A percentile compares a stretch with the other conserved stretches of the same genome.
phyloP scores from a whole-genome alignment of 2,329 filamentous ascomycete species.

The Arthrobotrys sphaeroides region DNA sequence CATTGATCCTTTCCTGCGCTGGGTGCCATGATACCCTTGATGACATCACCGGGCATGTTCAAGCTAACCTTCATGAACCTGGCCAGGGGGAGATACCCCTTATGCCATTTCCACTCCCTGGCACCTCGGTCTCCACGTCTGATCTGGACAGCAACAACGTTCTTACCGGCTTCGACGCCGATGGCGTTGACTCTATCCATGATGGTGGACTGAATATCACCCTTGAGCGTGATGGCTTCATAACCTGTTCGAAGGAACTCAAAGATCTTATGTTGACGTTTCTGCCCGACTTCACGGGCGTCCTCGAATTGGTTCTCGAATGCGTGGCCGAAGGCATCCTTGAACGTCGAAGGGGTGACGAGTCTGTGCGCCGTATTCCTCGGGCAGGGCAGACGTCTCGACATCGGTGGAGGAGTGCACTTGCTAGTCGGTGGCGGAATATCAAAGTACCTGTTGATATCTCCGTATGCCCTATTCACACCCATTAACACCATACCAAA shows the following conservation, averaged over 20 bases:
- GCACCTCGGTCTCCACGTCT: constrained; percentile 31
- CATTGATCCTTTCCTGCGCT: constrained; percentile 9
- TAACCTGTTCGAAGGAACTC: constrained; percentile 35
- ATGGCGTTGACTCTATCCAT: constrained; percentile 18
- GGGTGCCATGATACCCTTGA: background rate
- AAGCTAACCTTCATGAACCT: constrained; percentile 32
- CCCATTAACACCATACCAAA: background rate
- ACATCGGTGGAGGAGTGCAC: constrained; percentile 40
- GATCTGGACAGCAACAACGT: constrained; percentile 46
- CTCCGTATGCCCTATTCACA: constrained; percentile 30
- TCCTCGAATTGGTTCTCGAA: constrained; percentile 51
- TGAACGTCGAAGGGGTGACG: constrained; percentile 37
- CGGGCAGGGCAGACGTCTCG: constrained; percentile 32
- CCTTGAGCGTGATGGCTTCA: constrained; percentile 26
- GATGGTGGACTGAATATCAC: constrained; percentile 5
- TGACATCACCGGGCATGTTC: constrained; percentile 28
- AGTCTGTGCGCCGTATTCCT: constrained; percentile 34
- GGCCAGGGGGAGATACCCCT: constrained; percentile 36
- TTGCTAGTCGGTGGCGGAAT: constrained; percentile 32
- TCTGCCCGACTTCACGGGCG: constrained; percentile 1
- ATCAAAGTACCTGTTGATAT: constrained; percentile 40
- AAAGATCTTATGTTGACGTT: constrained; percentile 46
- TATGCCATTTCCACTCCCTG: constrained; percentile 37
- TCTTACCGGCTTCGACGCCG: constrained; percentile 9
- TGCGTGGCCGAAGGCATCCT: constrained; percentile 33